Percentiles rank a stretch among this genome's conserved stretches.
Conservation (phyloP, 495 filamentous ascomycete genomes). For the Hypoxylon trugodes region DNA sequence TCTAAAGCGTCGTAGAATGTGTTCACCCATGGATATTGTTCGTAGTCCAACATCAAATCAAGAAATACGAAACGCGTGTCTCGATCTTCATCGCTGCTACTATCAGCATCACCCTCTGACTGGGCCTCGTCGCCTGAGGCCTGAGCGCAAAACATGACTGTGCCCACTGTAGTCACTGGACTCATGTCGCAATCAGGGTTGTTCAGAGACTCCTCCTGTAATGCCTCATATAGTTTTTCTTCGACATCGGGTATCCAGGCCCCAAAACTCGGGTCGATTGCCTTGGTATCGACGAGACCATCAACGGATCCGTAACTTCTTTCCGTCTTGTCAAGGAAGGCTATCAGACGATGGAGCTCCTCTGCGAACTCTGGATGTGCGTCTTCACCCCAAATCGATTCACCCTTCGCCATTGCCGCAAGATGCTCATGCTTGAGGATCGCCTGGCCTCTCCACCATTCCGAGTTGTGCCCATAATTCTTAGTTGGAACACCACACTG, state of each 20-base stretch:
- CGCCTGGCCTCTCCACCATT: slow-evolving; percentile 86
- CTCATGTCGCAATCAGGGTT: slow-evolving; percentile 39
- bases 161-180: slow-evolving; percentile 41
- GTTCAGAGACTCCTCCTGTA: slow-evolving; percentile 24
- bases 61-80: slow-evolving; percentile 53
- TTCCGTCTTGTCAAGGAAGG: slow-evolving; percentile 80
- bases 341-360: slow-evolving; percentile 82
- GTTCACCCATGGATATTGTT: slow-evolving; percentile 40
- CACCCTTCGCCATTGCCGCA: slow-evolving; percentile 55
- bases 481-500: slow-evolving; percentile 56
- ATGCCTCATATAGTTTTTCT: slow-evolving; percentile 40
- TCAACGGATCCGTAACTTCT: slow-evolving; percentile 85
- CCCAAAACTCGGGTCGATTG: slow-evolving; percentile 35
- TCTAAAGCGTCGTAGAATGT: slow-evolving; percentile 81
- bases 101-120: slow-evolving; percentile 33
- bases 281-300: slow-evolving; percentile 41
- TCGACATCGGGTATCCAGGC: slow-evolving; percentile 40
- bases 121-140: slow-evolving; percentile 22
- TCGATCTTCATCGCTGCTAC: slow-evolving; percentile 48
- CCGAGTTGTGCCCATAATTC: slow-evolving; percentile 72
- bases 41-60: slow-evolving; percentile 39
- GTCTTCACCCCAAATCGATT: slow-evolving; percentile 58
- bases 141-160: slow-evolving; percentile 27
- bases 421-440: slow-evolving; percentile 68
- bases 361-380: slow-evolving; percentile 50